These are phyloP conservation scores for Tricholomella constricta DNA, from an alignment of 768 basidiomycete species.

Conservation along the genomic window DNA sequence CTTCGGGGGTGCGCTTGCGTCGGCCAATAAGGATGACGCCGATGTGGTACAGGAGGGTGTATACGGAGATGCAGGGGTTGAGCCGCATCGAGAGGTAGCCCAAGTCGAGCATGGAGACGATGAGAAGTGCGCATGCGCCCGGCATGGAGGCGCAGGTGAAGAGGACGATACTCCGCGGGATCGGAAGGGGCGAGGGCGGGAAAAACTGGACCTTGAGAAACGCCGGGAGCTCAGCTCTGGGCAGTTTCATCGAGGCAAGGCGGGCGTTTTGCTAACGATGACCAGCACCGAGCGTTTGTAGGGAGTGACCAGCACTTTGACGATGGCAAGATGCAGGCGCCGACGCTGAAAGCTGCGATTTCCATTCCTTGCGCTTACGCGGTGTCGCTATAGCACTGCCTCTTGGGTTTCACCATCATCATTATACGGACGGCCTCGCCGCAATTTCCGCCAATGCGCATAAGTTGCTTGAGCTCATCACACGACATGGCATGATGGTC, in stretches of 20 bases:
- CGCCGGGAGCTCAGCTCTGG: constrained; percentile 15
- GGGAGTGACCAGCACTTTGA: constrained; percentile 31
- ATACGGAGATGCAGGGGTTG: constrained; percentile 29
- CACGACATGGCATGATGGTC: too few species aligned
- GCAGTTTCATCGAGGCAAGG: constrained; percentile 15
- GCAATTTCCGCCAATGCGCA: too few species aligned
- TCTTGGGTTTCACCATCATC: constrained; percentile 3
- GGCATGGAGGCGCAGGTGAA: constrained; percentile 28
- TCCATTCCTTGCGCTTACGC: background rate
- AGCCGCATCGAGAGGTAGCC: constrained; percentile 36
- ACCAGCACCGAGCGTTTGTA: constrained; percentile 28
- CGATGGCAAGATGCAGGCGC: constrained; percentile 9
- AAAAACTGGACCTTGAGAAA: constrained; percentile 3
- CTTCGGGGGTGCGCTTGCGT: constrained; percentile 22
- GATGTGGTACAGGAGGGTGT: constrained; percentile 32
- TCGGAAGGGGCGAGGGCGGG: constrained; percentile 15
- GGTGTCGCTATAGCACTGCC: constrained; percentile 7
- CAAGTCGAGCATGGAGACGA: constrained; percentile 35
- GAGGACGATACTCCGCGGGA: constrained; percentile 30
- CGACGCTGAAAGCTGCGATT: background rate
- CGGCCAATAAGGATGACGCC: constrained; percentile 28
- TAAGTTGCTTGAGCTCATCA: too few species aligned
- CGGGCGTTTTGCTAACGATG: constrained; percentile 20
- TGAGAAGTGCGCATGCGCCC: constrained; percentile 25
- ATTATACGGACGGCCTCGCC: too few species aligned